Evolutionary conservation across 371 early-diverging fungal species (phyloP).

Genomic region (Mucor sp.): DNA sequence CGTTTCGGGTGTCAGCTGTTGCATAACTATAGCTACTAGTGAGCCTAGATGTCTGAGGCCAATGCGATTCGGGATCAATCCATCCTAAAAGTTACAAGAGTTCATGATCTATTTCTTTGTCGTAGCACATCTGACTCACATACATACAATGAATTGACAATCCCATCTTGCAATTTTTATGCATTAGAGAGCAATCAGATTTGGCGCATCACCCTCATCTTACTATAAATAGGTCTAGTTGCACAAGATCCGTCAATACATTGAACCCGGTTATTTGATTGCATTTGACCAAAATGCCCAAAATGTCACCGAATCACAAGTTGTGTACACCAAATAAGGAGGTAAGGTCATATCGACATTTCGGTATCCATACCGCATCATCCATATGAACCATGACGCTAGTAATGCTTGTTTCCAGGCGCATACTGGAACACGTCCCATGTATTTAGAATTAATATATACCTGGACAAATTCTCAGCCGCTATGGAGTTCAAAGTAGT

Average conservation of each 20-base stretch:
- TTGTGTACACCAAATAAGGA: not conserved
- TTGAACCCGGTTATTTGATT: not conserved
- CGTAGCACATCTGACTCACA: not conserved
- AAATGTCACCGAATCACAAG: not conserved
- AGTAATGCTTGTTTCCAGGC: not conserved
- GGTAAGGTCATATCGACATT: not conserved
- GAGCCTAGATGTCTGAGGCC: too few relatives aligned
- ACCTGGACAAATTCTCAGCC: not conserved
- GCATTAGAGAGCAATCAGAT: too few relatives aligned
- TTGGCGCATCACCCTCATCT: not conserved
- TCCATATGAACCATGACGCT: too few relatives aligned
- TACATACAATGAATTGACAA: not conserved
- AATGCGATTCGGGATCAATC: too few relatives aligned
- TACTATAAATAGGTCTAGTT: not conserved
- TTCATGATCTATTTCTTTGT: not conserved
- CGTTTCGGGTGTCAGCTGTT: too few relatives aligned
- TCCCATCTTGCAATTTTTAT: too few relatives aligned
- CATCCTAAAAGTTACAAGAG: too few relatives aligned
- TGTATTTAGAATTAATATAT: not conserved
- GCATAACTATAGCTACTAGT: too few relatives aligned
- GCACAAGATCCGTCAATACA: not conserved
- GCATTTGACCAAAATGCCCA: not conserved
- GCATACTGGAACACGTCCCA: not conserved
- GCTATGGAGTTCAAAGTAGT: not conserved
- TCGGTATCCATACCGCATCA: not conserved